Evolutionary conservation across 1,284 basidiomycete genomes (phyloP).

Genomic region (Cutaneotrichosporon sp.): DNA sequence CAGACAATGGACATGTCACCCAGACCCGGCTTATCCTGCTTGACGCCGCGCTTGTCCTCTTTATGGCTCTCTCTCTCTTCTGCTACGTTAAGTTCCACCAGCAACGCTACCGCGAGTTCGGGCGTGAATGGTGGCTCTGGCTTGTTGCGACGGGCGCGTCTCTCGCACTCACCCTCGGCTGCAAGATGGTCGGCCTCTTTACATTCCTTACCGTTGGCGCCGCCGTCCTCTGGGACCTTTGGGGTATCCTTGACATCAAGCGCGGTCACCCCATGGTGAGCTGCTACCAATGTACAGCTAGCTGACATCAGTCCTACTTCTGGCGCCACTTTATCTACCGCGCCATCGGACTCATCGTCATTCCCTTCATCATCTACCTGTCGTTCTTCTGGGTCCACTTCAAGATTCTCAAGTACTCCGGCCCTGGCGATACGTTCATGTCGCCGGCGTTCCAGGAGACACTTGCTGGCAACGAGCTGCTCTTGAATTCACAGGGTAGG

Average conservation of each 20-base stretch:
- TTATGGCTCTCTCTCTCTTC: conserved; percentile 89
- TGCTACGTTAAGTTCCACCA: conserved; percentile 96
- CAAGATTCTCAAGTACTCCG: conserved; percentile 79
- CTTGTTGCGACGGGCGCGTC: conserved; percentile 81
- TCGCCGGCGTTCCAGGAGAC: conserved; percentile 97
- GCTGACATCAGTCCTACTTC: conserved; percentile 67
- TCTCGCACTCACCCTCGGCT: conserved; percentile 92
- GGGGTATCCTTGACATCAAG: conserved; percentile 86
- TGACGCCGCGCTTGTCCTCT: conserved; percentile 91
- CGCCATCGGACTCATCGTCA: conserved; percentile 75
- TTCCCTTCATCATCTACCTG: conserved; percentile 86
- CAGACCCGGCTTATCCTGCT: conserved; percentile 95
- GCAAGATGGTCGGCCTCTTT: conserved; percentile 96
- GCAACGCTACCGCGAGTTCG: conserved; percentile 85
- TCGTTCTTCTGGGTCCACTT: conserved; percentile 98
- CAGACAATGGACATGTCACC: conserved; percentile 93
- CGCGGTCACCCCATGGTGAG: conserved; percentile 72
- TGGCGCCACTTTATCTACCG: conserved; percentile 84
- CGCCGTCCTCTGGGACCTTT: conserved; percentile 88
- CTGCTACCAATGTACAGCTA: conserved; percentile 3
- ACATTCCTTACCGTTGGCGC: conserved; percentile 85
- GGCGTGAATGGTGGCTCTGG: conserved; percentile 92
- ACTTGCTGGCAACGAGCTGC: conserved; percentile 81
- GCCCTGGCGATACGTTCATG: conserved; percentile 95
- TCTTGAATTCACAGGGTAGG: conserved; percentile 87